Percentiles rank a stretch among this genome's conserved stretches.
Evolutionary conservation across 495 filamentous ascomycete genomes (phyloP).

Genomic region (Penicillium lividum): DNA sequence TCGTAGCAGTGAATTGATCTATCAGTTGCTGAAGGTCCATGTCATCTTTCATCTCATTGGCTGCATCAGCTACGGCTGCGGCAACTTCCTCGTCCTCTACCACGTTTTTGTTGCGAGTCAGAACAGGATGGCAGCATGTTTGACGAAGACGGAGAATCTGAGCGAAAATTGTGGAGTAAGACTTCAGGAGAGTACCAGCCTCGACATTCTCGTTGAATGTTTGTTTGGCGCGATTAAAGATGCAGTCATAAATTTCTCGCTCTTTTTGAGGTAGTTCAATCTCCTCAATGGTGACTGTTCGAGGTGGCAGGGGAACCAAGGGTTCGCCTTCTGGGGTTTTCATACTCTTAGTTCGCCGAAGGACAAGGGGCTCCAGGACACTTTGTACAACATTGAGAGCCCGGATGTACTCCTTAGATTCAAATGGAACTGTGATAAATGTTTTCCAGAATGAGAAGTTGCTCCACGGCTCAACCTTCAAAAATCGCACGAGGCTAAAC

Average conservation of each 20-base stretch:
- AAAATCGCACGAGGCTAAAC: slow-evolving; percentile 90
- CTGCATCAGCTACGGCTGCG: slow-evolving; percentile 73
- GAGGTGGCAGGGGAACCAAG: slow-evolving; percentile 81
- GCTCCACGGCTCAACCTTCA: slow-evolving; percentile 93
- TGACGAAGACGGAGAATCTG: slow-evolving; percentile 94
- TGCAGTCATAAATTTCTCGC: slow-evolving; percentile 12
- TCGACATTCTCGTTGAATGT: slow-evolving; percentile 84
- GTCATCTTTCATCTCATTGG: slow-evolving; percentile 83
- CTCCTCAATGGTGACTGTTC: slow-evolving; percentile 77
- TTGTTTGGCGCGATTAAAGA: slow-evolving; percentile 65
- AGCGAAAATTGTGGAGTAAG: slow-evolving; percentile 93
- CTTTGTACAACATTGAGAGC: slow-evolving; percentile 97
- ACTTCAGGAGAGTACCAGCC: slow-evolving; percentile 88
- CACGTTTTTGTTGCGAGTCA: slow-evolving; percentile 81
- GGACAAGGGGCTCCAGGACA: slow-evolving; percentile 91
- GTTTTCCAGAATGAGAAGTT: slow-evolving; percentile 99
- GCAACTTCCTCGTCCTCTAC: slow-evolving; percentile 88
- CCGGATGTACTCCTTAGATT: slow-evolving; percentile 88
- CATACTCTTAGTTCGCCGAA: slow-evolving; percentile 96
- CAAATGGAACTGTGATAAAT: slow-evolving; percentile 96
- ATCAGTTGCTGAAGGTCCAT: slow-evolving; percentile 92
- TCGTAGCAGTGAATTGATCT: slow-evolving; percentile 71
- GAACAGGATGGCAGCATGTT: slow-evolving; percentile 87
- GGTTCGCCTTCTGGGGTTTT: slow-evolving; percentile 88
- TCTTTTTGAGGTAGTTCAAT: slow-evolving; percentile 71